Conservation (phyloP, 2,329 filamentous ascomycete genomes). For the Hypoxylon sp. region DNA sequence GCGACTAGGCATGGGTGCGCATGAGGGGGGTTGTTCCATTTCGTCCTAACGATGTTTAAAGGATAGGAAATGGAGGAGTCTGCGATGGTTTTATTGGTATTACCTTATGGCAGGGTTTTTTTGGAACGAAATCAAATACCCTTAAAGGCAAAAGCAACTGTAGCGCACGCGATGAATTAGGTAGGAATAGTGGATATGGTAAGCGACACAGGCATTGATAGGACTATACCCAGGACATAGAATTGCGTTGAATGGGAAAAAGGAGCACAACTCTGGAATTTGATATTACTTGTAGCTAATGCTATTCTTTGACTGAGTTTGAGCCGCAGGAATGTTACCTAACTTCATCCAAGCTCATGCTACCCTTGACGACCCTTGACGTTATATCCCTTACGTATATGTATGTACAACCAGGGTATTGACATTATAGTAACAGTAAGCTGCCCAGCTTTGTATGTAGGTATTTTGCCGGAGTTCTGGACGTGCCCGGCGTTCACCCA, state of each 20-base stretch:
- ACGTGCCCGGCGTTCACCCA: conserved; percentile 36
- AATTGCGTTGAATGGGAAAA: conserved; percentile 29
- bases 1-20: conserved; percentile 23
- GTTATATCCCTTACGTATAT: background rate
- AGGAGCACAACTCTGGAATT: conserved; percentile 19
- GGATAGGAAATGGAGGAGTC: conserved; percentile 15
- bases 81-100: conserved; percentile 31
- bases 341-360: conserved; percentile 1
- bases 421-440: conserved; percentile 20
- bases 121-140: conserved; percentile 30
- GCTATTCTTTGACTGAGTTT: conserved; percentile 14
- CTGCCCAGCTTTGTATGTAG: background rate
- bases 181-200: conserved; percentile 20
- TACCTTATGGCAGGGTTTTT: conserved; percentile 20
- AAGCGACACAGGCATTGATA: conserved; percentile 13
- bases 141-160: conserved; percentile 19
- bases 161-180: conserved; percentile 14
- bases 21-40: conserved; percentile 18
- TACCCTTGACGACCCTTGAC: conserved; percentile 12
- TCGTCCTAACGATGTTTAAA: conserved; percentile 18
- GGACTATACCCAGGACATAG: conserved; percentile 42
- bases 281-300: conserved; percentile 24
- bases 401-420: conserved; percentile 1
- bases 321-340: conserved; percentile 39
- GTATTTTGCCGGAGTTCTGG: conserved; percentile 37